phyloP scores from a whole-genome alignment of 495 filamentous ascomycete species.

The Penicillium goetzii region DNA sequence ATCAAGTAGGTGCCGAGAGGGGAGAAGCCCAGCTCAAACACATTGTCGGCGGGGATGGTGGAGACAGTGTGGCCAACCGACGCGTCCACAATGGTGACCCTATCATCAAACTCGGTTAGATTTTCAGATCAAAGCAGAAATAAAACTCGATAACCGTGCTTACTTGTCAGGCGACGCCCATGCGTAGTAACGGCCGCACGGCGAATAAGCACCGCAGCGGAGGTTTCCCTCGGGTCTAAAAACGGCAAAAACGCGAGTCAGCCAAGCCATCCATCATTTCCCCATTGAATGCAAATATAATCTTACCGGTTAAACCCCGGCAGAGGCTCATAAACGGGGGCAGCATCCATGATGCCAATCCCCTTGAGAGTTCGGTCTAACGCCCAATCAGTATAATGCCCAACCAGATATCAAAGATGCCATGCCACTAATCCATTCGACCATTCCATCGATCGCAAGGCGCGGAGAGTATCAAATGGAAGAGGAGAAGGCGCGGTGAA shows the following conservation, averaged over 20 bases:
- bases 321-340: slow-evolving; percentile 82
- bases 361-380: slow-evolving; percentile 90
- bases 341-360: slow-evolving; percentile 89
- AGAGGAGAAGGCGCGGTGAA: background rate
- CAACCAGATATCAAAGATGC: slow-evolving; percentile 1
- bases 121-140: background rate
- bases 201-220: slow-evolving; percentile 92
- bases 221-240: slow-evolving; percentile 86
- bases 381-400: slow-evolving; percentile 25
- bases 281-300: background rate
- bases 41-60: slow-evolving; percentile 74
- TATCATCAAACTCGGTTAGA: slow-evolving; percentile 32
- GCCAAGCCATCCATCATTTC: slow-evolving; percentile 5
- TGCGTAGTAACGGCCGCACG: slow-evolving; percentile 91
- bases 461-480: background rate
- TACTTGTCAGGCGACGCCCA: slow-evolving; percentile 88
- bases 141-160: background rate
- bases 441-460: background rate
- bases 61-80: slow-evolving; percentile 77
- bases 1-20: slow-evolving; percentile 89
- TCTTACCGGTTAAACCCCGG: slow-evolving; percentile 74
- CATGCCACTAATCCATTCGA: background rate
- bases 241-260: slow-evolving; percentile 28
- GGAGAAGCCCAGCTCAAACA: slow-evolving; percentile 94
- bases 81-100: slow-evolving; percentile 82